phyloP scores from a whole-genome alignment of 495 filamentous ascomycete species.

The Mytilinidion resinicola region DNA sequence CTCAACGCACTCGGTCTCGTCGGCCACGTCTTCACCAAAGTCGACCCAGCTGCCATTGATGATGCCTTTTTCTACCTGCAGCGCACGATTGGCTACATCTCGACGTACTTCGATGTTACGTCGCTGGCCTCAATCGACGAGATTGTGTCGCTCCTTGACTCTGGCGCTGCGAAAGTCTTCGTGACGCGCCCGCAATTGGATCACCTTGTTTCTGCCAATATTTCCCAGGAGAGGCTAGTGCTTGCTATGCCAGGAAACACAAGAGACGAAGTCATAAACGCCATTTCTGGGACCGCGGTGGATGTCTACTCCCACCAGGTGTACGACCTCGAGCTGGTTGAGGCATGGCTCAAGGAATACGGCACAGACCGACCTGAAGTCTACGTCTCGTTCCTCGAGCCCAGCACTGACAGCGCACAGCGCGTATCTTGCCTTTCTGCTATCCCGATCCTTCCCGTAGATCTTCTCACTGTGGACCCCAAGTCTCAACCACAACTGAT shows the following conservation, averaged over 20 bases:
- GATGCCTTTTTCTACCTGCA: constrained; percentile 61
- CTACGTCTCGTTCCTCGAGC: constrained; percentile 44
- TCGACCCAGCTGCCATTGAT: constrained; percentile 50
- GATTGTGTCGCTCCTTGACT: constrained; percentile 72
- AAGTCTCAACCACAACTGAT: constrained; percentile 49
- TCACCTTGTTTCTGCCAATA: constrained; percentile 52
- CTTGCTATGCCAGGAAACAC: constrained; percentile 36
- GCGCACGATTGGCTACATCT: constrained; percentile 58
- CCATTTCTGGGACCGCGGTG: constrained; percentile 46
- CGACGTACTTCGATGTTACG: constrained; percentile 71
- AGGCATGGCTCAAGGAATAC: constrained; percentile 41
- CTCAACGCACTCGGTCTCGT: constrained; percentile 71
- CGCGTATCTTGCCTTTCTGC: constrained; percentile 52
- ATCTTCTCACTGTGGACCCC: constrained; percentile 56
- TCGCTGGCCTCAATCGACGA: constrained; percentile 60
- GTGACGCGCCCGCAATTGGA: constrained; percentile 51
- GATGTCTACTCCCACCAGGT: constrained; percentile 44
- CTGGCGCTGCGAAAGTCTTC: constrained; percentile 83
- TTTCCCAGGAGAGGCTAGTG: constrained; percentile 53
- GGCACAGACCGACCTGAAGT: constrained; percentile 41
- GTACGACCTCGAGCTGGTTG: constrained; percentile 39
- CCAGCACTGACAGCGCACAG: constrained; percentile 41
- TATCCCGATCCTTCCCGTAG: constrained; percentile 72
- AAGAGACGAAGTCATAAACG: constrained; percentile 48
- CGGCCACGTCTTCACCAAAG: constrained; percentile 66